A percentile compares a stretch with the other conserved stretches of the same genome.
Conservation (phyloP, 2,329 filamentous ascomycete genomes). For the Dactylellina cionopaga region DNA sequence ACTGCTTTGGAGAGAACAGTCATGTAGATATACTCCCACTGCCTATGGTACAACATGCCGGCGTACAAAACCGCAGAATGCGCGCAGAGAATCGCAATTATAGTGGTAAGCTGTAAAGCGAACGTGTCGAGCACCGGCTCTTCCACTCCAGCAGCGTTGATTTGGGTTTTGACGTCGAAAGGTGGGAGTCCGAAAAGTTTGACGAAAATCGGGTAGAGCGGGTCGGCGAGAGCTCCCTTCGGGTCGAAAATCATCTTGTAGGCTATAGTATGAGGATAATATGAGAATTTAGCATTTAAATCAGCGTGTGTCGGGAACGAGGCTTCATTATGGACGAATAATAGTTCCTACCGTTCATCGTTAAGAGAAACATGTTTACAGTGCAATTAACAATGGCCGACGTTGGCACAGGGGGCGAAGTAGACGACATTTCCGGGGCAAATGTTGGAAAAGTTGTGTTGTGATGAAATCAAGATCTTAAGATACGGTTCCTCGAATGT, state of each 20-base stretch:
- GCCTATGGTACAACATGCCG: conserved; percentile 32
- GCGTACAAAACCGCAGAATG: conserved; percentile 44
- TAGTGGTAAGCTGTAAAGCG: conserved; percentile 37
- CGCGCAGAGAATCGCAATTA: conserved; percentile 45
- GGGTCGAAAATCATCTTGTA: conserved; percentile 51
- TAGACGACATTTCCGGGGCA: conserved; percentile 8
- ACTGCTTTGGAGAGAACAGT: conserved; percentile 40
- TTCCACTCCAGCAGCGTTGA: conserved; percentile 19
- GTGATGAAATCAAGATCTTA: neutral
- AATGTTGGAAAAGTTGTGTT: conserved; percentile 40
- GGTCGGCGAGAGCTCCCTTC: conserved; percentile 28
- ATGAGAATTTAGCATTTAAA: too few relatives aligned
- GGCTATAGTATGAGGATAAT: neutral
- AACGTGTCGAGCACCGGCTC: conserved; percentile 35
- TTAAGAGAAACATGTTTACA: conserved; percentile 42
- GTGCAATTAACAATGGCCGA: conserved; percentile 48
- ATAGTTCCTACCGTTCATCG: conserved; percentile 24
- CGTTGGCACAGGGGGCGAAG: conserved; percentile 38
- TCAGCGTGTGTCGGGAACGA: too few relatives aligned
- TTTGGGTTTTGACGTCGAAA: conserved; percentile 32
- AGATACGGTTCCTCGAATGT: neutral
- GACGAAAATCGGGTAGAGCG: conserved; percentile 44
- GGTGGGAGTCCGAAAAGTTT: conserved; percentile 42
- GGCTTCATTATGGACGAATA: too few relatives aligned
- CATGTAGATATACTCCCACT: conserved; percentile 51